Evolutionary conservation across 2,329 filamentous ascomycete species (phyloP).

Genomic region (Setomelanomma holmii): DNA sequence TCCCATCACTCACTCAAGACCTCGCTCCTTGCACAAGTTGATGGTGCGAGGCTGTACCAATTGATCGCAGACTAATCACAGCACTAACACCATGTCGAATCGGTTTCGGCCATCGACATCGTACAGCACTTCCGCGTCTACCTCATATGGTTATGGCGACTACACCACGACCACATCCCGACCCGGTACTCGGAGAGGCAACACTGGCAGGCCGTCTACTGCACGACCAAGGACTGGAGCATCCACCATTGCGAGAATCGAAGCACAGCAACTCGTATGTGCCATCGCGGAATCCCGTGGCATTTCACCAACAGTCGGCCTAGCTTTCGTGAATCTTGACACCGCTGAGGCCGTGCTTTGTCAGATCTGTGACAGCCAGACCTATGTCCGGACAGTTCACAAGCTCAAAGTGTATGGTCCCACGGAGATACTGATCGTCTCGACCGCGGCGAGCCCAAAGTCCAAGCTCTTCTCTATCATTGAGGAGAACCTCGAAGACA

Average conservation of each 20-base stretch:
- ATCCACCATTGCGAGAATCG: slow-evolving; percentile 64
- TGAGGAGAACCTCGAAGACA: slow-evolving; percentile 71
- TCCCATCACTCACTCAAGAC: too few relatives aligned
- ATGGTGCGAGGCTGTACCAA: slow-evolving; percentile 1
- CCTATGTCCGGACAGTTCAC: slow-evolving; percentile 85
- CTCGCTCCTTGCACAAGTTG: not conserved
- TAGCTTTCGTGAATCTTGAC: slow-evolving; percentile 86
- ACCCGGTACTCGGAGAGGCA: slow-evolving; percentile 36
- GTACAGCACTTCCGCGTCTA: slow-evolving; percentile 39
- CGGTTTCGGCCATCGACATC: slow-evolving; percentile 35
- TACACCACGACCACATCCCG: slow-evolving; percentile 48
- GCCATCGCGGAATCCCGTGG: slow-evolving; percentile 88
- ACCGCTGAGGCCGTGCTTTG: slow-evolving; percentile 85
- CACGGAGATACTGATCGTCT: slow-evolving; percentile 78
- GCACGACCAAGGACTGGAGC: slow-evolving; percentile 61
- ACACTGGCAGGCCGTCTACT: slow-evolving; percentile 51
- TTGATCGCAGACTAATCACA: slow-evolving; percentile 31
- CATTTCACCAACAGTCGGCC: slow-evolving; percentile 80
- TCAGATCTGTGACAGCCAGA: slow-evolving; percentile 92
- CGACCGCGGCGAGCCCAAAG: slow-evolving; percentile 71
- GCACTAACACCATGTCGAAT: slow-evolving; percentile 37
- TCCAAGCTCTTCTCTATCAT: slow-evolving; percentile 79
- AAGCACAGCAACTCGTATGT: slow-evolving; percentile 79
- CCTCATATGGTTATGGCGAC: slow-evolving; percentile 45
- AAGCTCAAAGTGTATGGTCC: slow-evolving; percentile 84